Percentiles rank a stretch among this genome's conserved stretches.
Evolutionary conservation across 805 yeast genomes (phyloP).

Genomic region (Schwanniomyces sp.): DNA sequence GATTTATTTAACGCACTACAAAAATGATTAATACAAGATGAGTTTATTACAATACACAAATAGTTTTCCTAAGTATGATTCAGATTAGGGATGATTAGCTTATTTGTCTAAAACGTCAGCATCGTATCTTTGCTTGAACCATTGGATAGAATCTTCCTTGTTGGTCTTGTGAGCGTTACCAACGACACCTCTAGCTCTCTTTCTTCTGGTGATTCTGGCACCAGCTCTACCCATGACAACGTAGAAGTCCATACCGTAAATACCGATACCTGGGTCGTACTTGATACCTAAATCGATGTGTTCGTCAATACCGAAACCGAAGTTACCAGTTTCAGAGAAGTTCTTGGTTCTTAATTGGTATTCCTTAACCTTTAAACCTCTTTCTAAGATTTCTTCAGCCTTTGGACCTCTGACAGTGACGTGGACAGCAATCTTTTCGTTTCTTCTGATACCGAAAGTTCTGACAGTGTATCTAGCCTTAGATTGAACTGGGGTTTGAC

Average conservation of each 20-base stretch:
- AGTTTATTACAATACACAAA: slow-evolving; percentile 5
- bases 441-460: slow-evolving; percentile 99
- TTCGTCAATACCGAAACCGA: slow-evolving; percentile 99
- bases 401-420: slow-evolving; percentile 99
- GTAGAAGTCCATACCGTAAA: slow-evolving; percentile 99
- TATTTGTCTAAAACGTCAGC: slow-evolving; percentile 93
- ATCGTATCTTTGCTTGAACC: slow-evolving; percentile 99
- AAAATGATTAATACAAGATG: slow-evolving; percentile 3
- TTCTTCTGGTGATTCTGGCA: slow-evolving; percentile 97
- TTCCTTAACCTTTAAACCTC: slow-evolving; percentile 99
- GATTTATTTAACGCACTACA: neutral
- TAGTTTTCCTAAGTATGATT: slow-evolving; percentile 6
- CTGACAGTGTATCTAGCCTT: slow-evolving; percentile 99
- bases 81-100: slow-evolving; percentile 18
- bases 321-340: slow-evolving; percentile 99
- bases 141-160: slow-evolving; percentile 91
- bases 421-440: slow-evolving; percentile 99
- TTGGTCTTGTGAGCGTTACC: slow-evolving; percentile 92
- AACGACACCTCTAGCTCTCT: slow-evolving; percentile 84
- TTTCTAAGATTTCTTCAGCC: slow-evolving; percentile 92
- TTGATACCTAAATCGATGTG: slow-evolving; percentile 99
- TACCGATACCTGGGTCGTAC: slow-evolving; percentile 99
- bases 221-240: slow-evolving; percentile 99
- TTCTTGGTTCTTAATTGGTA: slow-evolving; percentile 91
- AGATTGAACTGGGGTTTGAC: slow-evolving; percentile 99